Evolutionary conservation across 1,284 basidiomycete genomes (phyloP).

Genomic region (Ceratobasidium theobromae): DNA sequence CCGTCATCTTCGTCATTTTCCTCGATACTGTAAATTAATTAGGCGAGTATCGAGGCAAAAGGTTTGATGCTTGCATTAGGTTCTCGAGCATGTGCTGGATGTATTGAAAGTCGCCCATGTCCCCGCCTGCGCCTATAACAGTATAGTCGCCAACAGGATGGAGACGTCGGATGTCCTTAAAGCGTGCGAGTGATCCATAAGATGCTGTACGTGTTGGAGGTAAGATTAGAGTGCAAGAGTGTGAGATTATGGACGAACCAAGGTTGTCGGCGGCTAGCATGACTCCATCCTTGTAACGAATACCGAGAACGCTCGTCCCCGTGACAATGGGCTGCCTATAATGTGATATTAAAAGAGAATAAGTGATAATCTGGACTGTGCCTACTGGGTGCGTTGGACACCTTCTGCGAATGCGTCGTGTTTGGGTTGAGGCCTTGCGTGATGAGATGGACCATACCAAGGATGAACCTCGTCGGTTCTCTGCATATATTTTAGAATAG

Average conservation of each 20-base stretch:
- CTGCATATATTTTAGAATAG: slow-evolving; percentile 44
- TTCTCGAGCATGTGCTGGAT: slow-evolving; percentile 78
- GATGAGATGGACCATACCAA: slow-evolving; percentile 71
- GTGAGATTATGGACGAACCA: slow-evolving; percentile 51
- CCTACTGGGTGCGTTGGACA: slow-evolving; percentile 76
- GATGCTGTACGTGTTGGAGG: slow-evolving; percentile 63
- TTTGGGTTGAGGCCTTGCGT: slow-evolving; percentile 55
- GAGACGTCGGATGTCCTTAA: slow-evolving; percentile 92
- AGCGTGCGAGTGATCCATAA: slow-evolving; percentile 95
- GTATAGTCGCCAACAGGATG: slow-evolving; percentile 82
- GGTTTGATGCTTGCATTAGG: slow-evolving; percentile 49
- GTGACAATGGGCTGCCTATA: slow-evolving; percentile 93
- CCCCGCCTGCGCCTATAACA: slow-evolving; percentile 89
- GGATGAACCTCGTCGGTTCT: slow-evolving; percentile 70
- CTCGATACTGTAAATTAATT: slow-evolving; percentile 51
- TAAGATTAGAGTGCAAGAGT: not conserved
- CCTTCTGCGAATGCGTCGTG: slow-evolving; percentile 62
- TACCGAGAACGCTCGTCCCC: slow-evolving; percentile 90
- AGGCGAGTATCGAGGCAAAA: not conserved
- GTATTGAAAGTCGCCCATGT: slow-evolving; percentile 98
- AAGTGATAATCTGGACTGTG: slow-evolving; percentile 31
- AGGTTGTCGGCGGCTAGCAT: slow-evolving; percentile 99
- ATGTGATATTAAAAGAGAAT: not conserved
- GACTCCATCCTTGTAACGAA: slow-evolving; percentile 94
- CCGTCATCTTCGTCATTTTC: slow-evolving; percentile 83